Conservation (phyloP, 2,329 filamentous ascomycete species). For the Aspergillus sp. region DNA sequence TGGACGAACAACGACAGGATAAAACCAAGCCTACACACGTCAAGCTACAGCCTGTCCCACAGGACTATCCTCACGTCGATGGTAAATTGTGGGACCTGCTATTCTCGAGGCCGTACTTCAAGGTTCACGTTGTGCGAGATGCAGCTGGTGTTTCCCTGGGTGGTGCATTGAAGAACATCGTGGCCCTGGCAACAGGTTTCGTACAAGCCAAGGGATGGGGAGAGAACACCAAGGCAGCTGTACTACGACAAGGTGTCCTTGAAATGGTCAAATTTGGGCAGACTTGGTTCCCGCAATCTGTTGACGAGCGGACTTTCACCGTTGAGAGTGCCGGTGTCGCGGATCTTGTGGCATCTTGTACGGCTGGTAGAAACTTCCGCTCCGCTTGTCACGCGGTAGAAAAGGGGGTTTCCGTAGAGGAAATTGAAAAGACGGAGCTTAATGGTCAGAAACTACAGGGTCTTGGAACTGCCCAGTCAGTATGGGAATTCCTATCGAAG, state of each 20-base stretch:
- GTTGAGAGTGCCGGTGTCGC: constrained; percentile 20
- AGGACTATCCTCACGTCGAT: constrained; percentile 73
- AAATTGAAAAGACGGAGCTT: background rate
- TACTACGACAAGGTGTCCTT: constrained; percentile 85
- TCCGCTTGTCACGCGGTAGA: constrained; percentile 11
- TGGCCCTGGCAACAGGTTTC: constrained; percentile 83
- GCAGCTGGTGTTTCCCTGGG: constrained; percentile 49
- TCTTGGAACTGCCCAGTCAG: background rate
- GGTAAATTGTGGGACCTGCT: constrained; percentile 71
- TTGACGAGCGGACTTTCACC: constrained; percentile 12
- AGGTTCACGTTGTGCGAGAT: constrained; percentile 80
- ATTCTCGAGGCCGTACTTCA: constrained; percentile 91
- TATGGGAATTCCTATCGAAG: background rate
- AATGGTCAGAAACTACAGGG: background rate
- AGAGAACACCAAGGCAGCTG: constrained; percentile 88
- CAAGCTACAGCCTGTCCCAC: constrained; percentile 63
- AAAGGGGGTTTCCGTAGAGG: constrained; percentile 5
- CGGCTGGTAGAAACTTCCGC: constrained; percentile 10
- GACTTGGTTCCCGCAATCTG: background rate
- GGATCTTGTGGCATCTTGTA: constrained; percentile 11
- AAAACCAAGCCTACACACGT: constrained; percentile 59
- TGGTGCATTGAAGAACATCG: constrained; percentile 88
- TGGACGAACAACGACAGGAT: constrained; percentile 48
- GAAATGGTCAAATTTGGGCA: constrained; percentile 85
- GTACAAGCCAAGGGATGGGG: constrained; percentile 90